Evolutionary conservation across 495 filamentous ascomycete species (phyloP).

Genomic region (Tuber microsphaerosporum): DNA sequence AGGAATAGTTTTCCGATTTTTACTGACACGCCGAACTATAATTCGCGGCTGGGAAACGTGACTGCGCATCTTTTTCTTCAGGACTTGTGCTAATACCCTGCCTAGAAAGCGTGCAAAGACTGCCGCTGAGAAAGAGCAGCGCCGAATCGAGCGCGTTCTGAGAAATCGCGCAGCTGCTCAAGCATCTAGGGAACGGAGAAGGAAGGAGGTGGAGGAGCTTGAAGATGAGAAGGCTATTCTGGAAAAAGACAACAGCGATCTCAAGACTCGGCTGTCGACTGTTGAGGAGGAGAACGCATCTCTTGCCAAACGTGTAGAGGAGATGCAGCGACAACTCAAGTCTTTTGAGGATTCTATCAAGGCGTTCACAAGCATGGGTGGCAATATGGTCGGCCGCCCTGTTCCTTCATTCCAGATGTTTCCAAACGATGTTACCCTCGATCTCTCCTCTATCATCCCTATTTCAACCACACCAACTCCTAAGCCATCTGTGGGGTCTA

Average conservation of each 20-base stretch:
- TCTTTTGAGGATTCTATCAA: conserved; percentile 46
- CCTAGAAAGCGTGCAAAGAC: conserved; percentile 93
- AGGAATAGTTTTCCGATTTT: not conserved
- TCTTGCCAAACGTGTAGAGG: conserved; percentile 59
- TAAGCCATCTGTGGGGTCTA: conserved; percentile 30
- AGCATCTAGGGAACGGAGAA: conserved; percentile 90
- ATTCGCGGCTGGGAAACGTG: conserved; percentile 50
- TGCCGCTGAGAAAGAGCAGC: conserved; percentile 96
- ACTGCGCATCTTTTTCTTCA: conserved; percentile 49
- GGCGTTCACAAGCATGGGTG: conserved; percentile 30
- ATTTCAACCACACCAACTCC: conserved; percentile 27
- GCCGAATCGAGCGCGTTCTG: conserved; percentile 92
- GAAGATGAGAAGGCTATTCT: conserved; percentile 65
- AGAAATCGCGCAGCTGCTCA: conserved; percentile 93
- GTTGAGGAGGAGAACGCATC: conserved; percentile 60
- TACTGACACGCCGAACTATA: conserved; percentile 21
- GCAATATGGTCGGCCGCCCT: not conserved
- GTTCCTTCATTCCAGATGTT: not conserved
- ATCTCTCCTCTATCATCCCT: conserved; percentile 51
- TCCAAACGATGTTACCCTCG: conserved; percentile 44
- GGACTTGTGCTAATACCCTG: not conserved
- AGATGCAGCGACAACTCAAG: conserved; percentile 56
- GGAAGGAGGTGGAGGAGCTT: conserved; percentile 83
- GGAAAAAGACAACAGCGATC: conserved; percentile 60
- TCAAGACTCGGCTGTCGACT: conserved; percentile 56